A percentile compares a stretch with the other conserved stretches of the same genome.
Conservation (phyloP, 208 protist species). For the Trypanosoma platydactyli region DNA sequence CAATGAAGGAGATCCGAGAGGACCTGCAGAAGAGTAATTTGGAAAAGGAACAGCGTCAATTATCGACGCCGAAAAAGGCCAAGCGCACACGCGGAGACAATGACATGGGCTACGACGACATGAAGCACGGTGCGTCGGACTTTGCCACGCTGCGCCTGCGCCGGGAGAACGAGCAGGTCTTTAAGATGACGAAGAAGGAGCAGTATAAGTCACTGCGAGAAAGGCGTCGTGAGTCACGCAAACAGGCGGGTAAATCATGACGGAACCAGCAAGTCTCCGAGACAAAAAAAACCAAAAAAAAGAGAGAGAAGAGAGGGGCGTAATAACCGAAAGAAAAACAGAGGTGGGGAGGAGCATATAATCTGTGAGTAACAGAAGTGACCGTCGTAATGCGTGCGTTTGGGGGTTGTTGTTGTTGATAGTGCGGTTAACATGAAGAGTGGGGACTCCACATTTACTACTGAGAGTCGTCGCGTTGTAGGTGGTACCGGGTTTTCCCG, state of each 20-base stretch:
- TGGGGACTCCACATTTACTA: too few species aligned
- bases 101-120: conserved; percentile 88
- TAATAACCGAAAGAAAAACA: neutral
- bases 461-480: too few species aligned
- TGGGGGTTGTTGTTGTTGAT: too few species aligned
- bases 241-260: conserved; percentile 28
- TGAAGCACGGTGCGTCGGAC: conserved; percentile 74
- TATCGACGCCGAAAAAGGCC: conserved; percentile 71
- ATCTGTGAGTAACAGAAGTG: neutral
- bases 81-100: conserved; percentile 74
- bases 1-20: conserved; percentile 86
- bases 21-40: conserved; percentile 81
- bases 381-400: too few species aligned
- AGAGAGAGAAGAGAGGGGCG: neutral
- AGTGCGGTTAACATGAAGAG: too few species aligned
- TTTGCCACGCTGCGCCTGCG: conserved; percentile 87
- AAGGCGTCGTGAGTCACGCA: conserved; percentile 73
- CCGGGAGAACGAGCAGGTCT: conserved; percentile 85
- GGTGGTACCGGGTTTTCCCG: too few species aligned
- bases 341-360: neutral
- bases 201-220: conserved; percentile 86
- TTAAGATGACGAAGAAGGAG: conserved; percentile 89
- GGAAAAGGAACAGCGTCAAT: conserved; percentile 61
- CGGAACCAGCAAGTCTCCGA: neutral
- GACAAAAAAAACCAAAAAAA: conserved; percentile 6